Conservation (phyloP, 257 asterid species). For the Capsicum chinense region DNA sequence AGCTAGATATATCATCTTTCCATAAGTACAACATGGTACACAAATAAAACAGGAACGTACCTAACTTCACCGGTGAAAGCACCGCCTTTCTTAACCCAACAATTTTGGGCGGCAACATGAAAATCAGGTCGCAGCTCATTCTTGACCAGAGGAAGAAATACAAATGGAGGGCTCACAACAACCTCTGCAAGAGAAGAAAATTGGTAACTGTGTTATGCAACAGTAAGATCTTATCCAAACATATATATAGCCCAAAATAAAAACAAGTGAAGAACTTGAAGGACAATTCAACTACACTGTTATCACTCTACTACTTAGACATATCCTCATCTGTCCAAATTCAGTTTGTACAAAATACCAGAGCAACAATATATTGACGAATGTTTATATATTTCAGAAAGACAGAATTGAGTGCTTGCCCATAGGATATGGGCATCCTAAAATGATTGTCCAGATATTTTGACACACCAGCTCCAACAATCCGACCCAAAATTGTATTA, state of each 20-base stretch:
- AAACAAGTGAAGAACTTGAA: constrained; percentile 15
- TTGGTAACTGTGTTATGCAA: constrained; percentile 23
- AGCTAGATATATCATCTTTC: neutral
- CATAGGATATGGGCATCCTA: neutral
- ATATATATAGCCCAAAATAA: neutral
- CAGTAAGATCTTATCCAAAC: neutral
- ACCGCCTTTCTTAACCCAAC: constrained; percentile 99
- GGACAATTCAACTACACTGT: neutral
- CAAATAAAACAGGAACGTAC: constrained; percentile 41
- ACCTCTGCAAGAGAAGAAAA: constrained; percentile 65
- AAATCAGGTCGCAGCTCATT: constrained; percentile 69
- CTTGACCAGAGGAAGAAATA: constrained; percentile 78
- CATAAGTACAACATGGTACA: neutral
- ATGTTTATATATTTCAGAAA: neutral
- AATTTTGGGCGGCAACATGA: constrained; percentile 96
- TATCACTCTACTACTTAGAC: neutral
- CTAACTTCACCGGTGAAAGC: constrained; percentile 98
- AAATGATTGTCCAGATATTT: neutral
- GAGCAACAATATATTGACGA: neutral
- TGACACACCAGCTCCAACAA: neutral
- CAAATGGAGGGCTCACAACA: constrained; percentile 95
- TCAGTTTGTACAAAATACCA: neutral
- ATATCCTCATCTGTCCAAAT: neutral
- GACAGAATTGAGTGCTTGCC: too few species aligned
- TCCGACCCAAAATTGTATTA: constrained; percentile 3